phyloP scores from a whole-genome alignment of 441 rosid species.

The Eruca vesicaria region DNA sequence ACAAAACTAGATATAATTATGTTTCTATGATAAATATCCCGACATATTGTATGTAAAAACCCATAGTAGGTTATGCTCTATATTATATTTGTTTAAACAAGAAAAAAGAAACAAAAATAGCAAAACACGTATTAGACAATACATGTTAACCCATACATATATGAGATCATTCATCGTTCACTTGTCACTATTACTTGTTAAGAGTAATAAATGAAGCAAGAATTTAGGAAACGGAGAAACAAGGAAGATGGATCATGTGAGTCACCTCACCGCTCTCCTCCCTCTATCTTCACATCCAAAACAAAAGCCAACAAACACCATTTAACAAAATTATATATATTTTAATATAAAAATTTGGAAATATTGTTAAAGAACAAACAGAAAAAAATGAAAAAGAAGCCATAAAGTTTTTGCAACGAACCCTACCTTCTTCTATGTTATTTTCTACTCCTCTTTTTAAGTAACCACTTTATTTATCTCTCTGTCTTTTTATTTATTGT shows the following conservation, averaged over 20 bases:
- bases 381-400: neutral
- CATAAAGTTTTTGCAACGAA: constrained; percentile 51
- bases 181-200: constrained; percentile 14
- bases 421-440: constrained; percentile 25
- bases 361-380: constrained; percentile 6
- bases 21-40: neutral
- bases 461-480: constrained; percentile 14
- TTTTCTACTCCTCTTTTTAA: constrained; percentile 9
- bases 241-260: constrained; percentile 32
- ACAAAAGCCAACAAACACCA: constrained; percentile 23
- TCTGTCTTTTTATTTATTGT: neutral
- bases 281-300: constrained; percentile 16
- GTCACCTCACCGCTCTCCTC: constrained; percentile 22
- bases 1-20: neutral
- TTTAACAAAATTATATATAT: neutral
- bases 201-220: constrained; percentile 21
- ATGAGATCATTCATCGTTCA: constrained; percentile 10
- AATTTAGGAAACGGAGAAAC: constrained; percentile 22
- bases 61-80: neutral
- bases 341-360: too few relatives aligned
- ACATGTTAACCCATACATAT: constrained; percentile 10
- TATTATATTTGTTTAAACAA: neutral
- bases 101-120: constrained; percentile 7
- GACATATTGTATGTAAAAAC: neutral
- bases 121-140: constrained; percentile 30